Evolutionary conservation across 352 stramenopile species (phyloP), one percentile per base, ranked within the genome.

Genomic region (Globisporangium parvum): DNA sequence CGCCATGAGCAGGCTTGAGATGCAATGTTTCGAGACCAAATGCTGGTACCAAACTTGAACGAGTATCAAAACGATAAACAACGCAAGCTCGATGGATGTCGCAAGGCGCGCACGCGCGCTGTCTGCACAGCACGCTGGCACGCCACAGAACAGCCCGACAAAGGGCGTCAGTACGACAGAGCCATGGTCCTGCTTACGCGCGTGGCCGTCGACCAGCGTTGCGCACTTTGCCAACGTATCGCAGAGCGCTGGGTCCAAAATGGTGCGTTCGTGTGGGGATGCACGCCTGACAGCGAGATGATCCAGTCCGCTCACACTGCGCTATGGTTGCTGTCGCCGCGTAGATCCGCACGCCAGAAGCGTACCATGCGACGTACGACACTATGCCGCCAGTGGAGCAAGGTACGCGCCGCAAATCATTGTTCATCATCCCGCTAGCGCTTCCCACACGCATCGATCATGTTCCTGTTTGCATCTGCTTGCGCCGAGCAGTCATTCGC

Each of bases 361-460:
- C 58, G 47, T 91, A 88, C 54, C 55, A 85, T 26, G 80, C 80
- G 51, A 91, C 76, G 44, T 57, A 88, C 42, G 69, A 91, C 48
- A 88, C 80, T 0, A 83, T 82, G 75, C 78, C 80, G 17, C 73
- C 75, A 37, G 35, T 53, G 5, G 45, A 71, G 21, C 80, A 89
- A 88, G 75, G 80, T 87, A 65, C 42, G n/a, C n/a, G 31, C 3
- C 3, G 3, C 15, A 18, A 31, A 2, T 45, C 39, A 2, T 6
- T 49, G 45, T n/a, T 50, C 23, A 11, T 15, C 21, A 20, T 35
- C 23, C 9, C n/a, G 6, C 8, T 31, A 6, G 24, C 24, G 5
- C 23, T 52, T 23, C 20, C 20, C 5, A 39, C 3, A 20, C 18
- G 45, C 11, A n/a, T 35, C 21, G 9, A 1, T 50, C 45, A 50